Percentiles rank a stretch among this genome's conserved stretches.
Conservation (phyloP, 1,139 yeast genomes). For the Candida tunisiensis region DNA sequence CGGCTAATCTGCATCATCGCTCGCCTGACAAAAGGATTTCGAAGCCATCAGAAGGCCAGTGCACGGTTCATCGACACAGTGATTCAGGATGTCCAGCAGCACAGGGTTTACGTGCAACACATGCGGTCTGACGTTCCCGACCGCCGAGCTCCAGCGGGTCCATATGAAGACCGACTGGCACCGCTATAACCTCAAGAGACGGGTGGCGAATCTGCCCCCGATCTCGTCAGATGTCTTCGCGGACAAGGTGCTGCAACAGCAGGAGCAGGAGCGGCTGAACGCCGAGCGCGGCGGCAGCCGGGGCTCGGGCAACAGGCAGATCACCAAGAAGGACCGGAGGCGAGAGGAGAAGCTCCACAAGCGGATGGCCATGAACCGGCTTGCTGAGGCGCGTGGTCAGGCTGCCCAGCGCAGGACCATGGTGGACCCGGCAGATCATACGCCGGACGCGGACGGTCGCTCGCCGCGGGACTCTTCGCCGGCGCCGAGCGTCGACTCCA, state of each 20-base stretch:
- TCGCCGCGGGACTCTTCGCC: too few species aligned
- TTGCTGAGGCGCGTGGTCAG: constrained; percentile 4
- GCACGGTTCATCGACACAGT: too few species aligned
- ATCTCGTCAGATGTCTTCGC: constrained; percentile 70
- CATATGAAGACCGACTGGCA: constrained; percentile 99
- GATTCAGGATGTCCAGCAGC: too few species aligned
- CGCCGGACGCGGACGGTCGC: too few species aligned
- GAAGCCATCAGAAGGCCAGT: too few species aligned
- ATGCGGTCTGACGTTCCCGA: constrained; percentile 62
- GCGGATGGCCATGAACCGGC: constrained; percentile 6
- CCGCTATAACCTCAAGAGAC: constrained; percentile 75
- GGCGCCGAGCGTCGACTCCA: too few species aligned
- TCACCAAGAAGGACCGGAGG: constrained; percentile 21
- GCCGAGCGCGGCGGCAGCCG: constrained; percentile 17
- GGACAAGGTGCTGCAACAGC: constrained; percentile 42
- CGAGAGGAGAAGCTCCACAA: constrained; percentile 16
- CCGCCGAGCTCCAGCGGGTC: constrained; percentile 65
- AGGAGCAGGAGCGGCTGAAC: constrained; percentile 17
- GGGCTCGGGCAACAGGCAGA: constrained; percentile 16
- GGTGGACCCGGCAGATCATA: too few species aligned
- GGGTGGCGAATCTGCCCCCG: constrained; percentile 75
- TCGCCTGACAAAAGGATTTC: too few species aligned
- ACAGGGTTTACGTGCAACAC: constrained; percentile 57
- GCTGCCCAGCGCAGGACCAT: too few species aligned
- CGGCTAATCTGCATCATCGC: too few species aligned